phyloP scores from a whole-genome alignment of 2,329 filamentous ascomycete species.

The Metarhizium rileyi region DNA sequence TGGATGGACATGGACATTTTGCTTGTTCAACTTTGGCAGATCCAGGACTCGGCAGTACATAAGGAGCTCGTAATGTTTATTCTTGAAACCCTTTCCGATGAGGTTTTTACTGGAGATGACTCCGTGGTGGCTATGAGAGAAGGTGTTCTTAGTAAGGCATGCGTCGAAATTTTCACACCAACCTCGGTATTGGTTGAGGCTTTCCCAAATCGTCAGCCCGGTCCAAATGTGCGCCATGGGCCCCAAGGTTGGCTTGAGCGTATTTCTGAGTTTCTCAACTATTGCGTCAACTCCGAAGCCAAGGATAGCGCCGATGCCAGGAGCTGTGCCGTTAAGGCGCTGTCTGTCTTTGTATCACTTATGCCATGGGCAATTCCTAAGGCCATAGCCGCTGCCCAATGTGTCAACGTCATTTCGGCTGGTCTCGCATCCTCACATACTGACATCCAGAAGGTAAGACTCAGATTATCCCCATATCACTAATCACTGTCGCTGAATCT shows the following conservation, averaged over 20 bases:
- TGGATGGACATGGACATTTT: slow-evolving; percentile 93
- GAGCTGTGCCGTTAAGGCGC: slow-evolving; percentile 62
- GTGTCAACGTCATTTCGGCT: slow-evolving; percentile 60
- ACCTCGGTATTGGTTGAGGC: slow-evolving; percentile 62
- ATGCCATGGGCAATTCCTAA: slow-evolving; percentile 84
- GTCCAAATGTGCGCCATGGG: slow-evolving; percentile 62
- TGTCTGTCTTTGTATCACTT: slow-evolving; percentile 68
- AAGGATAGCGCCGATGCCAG: slow-evolving; percentile 58
- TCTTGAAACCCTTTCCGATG: slow-evolving; percentile 85
- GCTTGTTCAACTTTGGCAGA: slow-evolving; percentile 75
- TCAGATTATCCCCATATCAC: neutral
- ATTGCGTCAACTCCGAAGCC: slow-evolving; percentile 58
- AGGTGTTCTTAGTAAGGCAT: slow-evolving; percentile 73
- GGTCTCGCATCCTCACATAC: slow-evolving; percentile 62
- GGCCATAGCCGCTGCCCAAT: slow-evolving; percentile 62
- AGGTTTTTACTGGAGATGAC: slow-evolving; percentile 88
- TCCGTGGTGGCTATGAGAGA: slow-evolving; percentile 74
- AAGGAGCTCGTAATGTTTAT: slow-evolving; percentile 84
- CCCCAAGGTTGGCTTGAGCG: slow-evolving; percentile 81
- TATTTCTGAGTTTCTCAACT: slow-evolving; percentile 61
- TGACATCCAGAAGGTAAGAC: slow-evolving; percentile 58
- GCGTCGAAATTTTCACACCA: slow-evolving; percentile 91
- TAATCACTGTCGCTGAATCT: slow-evolving; percentile 12
- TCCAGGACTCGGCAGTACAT: slow-evolving; percentile 48
- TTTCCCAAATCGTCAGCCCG: slow-evolving; percentile 62